phyloP scores from a whole-genome alignment of 75 land plant species.

The Sequoia sempervirens region DNA sequence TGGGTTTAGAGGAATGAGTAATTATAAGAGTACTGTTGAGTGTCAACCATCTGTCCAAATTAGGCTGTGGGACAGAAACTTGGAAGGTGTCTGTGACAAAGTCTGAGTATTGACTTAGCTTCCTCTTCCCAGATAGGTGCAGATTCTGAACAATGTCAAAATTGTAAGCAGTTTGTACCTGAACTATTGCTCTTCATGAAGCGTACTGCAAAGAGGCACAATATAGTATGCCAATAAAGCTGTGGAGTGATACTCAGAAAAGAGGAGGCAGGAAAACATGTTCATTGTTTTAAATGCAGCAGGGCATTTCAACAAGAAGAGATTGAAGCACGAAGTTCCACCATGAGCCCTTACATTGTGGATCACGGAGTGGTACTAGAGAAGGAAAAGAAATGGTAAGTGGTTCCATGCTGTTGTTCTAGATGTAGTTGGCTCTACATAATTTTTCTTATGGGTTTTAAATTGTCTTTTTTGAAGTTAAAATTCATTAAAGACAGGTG shows the following conservation, averaged over 20 bases:
- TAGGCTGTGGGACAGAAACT: slow-evolving; percentile 25
- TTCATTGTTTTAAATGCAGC: slow-evolving; percentile 81
- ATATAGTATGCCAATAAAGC: slow-evolving; percentile 63
- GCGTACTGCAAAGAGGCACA: slow-evolving; percentile 89
- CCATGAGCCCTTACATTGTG: slow-evolving; percentile 78
- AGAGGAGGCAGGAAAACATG: slow-evolving; percentile 72
- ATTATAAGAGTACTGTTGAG: slow-evolving; percentile 49
- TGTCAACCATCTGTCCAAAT: slow-evolving; percentile 17
- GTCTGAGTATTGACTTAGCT: slow-evolving; percentile 2
- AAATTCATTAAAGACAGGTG: not conserved
- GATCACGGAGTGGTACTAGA: slow-evolving; percentile 80
- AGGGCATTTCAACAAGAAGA: slow-evolving; percentile 61
- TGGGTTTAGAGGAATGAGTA: slow-evolving; percentile 68
- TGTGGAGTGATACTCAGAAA: slow-evolving; percentile 79
- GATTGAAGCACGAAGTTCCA: slow-evolving; percentile 87
- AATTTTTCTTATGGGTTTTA: slow-evolving; percentile 2
- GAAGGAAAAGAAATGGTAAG: slow-evolving; percentile 89
- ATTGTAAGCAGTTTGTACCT: slow-evolving; percentile 76
- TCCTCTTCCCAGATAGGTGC: slow-evolving; percentile 26
- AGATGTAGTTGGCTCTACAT: not conserved
- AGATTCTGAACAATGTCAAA: slow-evolving; percentile 66
- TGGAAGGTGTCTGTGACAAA: slow-evolving; percentile 25
- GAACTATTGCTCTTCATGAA: slow-evolving; percentile 74
- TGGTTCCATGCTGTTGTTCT: not conserved
- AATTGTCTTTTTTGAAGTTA: not conserved